Percentiles rank a stretch among this genome's conserved stretches.
These are phyloP conservation scores for Priceomyces castillae DNA, from an alignment of 805 yeast species.

Conservation along the genomic window DNA sequence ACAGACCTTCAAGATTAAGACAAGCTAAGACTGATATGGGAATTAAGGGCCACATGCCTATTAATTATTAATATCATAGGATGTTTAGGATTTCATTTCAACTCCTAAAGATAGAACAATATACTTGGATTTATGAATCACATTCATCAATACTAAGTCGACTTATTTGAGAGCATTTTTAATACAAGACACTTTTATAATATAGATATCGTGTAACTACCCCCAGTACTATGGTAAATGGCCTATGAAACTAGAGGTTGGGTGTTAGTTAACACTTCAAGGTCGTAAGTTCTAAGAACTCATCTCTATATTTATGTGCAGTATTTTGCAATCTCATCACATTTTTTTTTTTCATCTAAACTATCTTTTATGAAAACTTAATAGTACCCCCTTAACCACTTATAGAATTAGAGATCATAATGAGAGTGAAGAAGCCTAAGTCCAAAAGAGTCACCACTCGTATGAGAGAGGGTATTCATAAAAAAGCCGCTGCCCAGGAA, in stretches of 20 bases:
- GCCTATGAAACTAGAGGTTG: too few relatives aligned
- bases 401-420: conserved; percentile 13
- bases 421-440: conserved; percentile 60
- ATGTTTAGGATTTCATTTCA: background rate
- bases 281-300: background rate
- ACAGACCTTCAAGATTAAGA: background rate
- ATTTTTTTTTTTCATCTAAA: conserved; percentile 5
- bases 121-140: background rate
- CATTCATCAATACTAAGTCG: too few relatives aligned
- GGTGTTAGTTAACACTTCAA: background rate
- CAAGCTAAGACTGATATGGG: background rate
- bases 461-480: conserved; percentile 93
- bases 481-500: conserved; percentile 89
- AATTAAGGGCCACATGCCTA: background rate
- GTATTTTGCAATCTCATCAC: conserved; percentile 2
- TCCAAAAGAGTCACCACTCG: conserved; percentile 90
- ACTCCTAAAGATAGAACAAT: background rate
- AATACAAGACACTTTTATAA: too few relatives aligned
- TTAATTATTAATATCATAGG: background rate
- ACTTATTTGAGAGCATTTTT: too few relatives aligned
- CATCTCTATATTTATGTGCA: conserved; percentile 1
- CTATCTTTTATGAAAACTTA: background rate
- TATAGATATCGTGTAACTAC: too few relatives aligned
- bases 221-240: too few relatives aligned
- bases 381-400: background rate